Conservation (phyloP, 345 rosid species). For the Gynandropsis gynandra region DNA sequence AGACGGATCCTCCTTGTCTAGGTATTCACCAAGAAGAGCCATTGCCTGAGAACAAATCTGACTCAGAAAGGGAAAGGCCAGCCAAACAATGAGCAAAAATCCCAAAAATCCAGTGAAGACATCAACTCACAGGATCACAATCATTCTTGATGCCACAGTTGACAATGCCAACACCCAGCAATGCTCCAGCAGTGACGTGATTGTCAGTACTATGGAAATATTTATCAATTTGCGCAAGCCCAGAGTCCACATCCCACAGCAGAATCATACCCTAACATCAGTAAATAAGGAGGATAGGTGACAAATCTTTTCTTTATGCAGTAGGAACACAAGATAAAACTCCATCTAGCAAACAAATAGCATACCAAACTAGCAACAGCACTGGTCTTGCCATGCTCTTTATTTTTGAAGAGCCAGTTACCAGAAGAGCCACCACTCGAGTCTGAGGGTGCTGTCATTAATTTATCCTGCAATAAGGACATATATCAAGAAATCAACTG, state of each 20-base stretch:
- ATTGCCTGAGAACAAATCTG: conserved; percentile 49
- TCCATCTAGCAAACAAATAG: conserved; percentile 4
- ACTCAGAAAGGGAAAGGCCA: conserved; percentile 15
- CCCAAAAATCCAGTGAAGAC: conserved; percentile 1
- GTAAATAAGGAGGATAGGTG: conserved; percentile 16
- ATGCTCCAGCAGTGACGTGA: conserved; percentile 81
- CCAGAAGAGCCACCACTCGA: conserved; percentile 61
- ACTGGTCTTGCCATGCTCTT: conserved; percentile 91
- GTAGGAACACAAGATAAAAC: conserved; percentile 9
- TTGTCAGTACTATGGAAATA: conserved; percentile 78
- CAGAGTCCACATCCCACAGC: conserved; percentile 88
- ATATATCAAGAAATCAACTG: conserved; percentile 10
- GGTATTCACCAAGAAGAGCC: conserved; percentile 67
- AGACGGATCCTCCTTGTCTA: conserved; percentile 67
- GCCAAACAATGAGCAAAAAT: conserved; percentile 9
- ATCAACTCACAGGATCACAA: conserved; percentile 78
- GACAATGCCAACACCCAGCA: conserved; percentile 86
- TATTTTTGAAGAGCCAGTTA: conserved; percentile 93
- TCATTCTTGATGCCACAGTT: conserved; percentile 78
- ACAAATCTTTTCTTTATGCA: conserved; percentile 9
- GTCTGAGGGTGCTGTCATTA: conserved; percentile 82
- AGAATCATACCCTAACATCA: conserved; percentile 74
- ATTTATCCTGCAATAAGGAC: conserved; percentile 57
- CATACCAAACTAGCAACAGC: conserved; percentile 95
- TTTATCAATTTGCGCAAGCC: conserved; percentile 86